Evolutionary conservation across 192 early-diverging fungal genomes (phyloP).

Genomic region (Coemansia sp.): DNA sequence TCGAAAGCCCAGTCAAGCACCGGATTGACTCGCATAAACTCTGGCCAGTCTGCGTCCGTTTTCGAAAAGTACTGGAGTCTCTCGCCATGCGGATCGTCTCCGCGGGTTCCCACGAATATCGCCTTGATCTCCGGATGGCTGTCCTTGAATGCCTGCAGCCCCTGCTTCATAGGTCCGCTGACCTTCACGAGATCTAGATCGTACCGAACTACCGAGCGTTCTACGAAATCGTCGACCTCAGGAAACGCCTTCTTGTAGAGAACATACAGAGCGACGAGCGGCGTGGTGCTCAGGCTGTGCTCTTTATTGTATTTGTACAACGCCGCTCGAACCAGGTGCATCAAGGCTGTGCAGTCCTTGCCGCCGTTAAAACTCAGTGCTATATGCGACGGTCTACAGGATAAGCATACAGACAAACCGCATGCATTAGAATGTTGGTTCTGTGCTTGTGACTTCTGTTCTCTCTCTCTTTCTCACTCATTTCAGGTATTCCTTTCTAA

Average conservation of each 20-base stretch:
- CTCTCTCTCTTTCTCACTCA: neutral
- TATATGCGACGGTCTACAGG: slow-evolving; percentile 60
- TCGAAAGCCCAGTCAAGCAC: slow-evolving; percentile 89
- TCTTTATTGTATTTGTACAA: slow-evolving; percentile 44
- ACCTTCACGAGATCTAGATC: slow-evolving; percentile 65
- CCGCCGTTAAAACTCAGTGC: slow-evolving; percentile 94
- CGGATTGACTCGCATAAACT: slow-evolving; percentile 88
- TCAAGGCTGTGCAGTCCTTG: slow-evolving; percentile 94
- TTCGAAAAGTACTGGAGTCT: slow-evolving; percentile 60
- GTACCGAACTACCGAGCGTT: slow-evolving; percentile 70
- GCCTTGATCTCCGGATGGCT: slow-evolving; percentile 60
- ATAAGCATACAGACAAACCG: neutral
- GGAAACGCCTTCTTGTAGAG: slow-evolving; percentile 75
- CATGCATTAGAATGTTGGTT: neutral
- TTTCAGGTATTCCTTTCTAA: neutral
- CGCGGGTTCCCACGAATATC: slow-evolving; percentile 81
- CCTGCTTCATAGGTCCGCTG: slow-evolving; percentile 75
- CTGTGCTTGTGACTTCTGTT: neutral
- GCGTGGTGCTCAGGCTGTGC: slow-evolving; percentile 11
- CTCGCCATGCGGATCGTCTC: slow-evolving; percentile 73
- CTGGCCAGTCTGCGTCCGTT: slow-evolving; percentile 90
- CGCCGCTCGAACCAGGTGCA: slow-evolving; percentile 77
- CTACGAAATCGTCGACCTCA: slow-evolving; percentile 87
- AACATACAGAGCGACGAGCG: slow-evolving; percentile 74
- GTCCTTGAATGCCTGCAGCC: slow-evolving; percentile 71